Evolutionary conservation across 352 stramenopile species (phyloP), one percentile per base, ranked within the genome.

Genomic region (Globisporangium nodosum): DNA sequence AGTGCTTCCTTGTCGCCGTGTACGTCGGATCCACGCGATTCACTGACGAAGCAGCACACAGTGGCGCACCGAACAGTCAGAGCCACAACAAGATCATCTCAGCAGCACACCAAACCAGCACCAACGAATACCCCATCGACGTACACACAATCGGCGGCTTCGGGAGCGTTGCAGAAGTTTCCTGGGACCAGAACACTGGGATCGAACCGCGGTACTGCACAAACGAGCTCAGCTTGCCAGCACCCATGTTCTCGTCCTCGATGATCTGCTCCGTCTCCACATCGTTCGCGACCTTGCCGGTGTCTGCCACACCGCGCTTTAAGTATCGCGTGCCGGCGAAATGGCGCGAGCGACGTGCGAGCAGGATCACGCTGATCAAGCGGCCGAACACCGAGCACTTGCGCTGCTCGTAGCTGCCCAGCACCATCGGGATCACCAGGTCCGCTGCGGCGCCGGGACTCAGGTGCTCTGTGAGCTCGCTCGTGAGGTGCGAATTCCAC

Each of bases 101-200:
- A 47, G 16, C 15, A 49, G 1, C 47, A 27, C 13, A 50, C 27
- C 52, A 49, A 52, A 24, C 27, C 31, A 39, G 4, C 21, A 43
- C 11, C 37, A 61, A 21, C 13, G 35, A 3, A 11, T 8, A 45
- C 13, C 13, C 9, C 18, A 35, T 16, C 40, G 43, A 72, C 70
- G 15, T 67, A 85, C 75, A 73, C 27, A 94, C 87, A 47, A 99
- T 99, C 0, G 97, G 96, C 3, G 97, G 97, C 66, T 99, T 99
- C 1, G 97, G 97, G 49, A 99, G 88, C 7, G 96, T 98, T 6
- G 98, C 94, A 37, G 84, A 98, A 5, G 91, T 98, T 62, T 99
- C 96, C 71, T 99, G 98, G 0, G 95, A 98, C 98, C 98, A 99
- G 68, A 98, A 99, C 0, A 98, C 98, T n/a, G 98, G 98, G 70